Conservation (phyloP, 1,284 basidiomycete species). For the Termitomyces sp. region DNA sequence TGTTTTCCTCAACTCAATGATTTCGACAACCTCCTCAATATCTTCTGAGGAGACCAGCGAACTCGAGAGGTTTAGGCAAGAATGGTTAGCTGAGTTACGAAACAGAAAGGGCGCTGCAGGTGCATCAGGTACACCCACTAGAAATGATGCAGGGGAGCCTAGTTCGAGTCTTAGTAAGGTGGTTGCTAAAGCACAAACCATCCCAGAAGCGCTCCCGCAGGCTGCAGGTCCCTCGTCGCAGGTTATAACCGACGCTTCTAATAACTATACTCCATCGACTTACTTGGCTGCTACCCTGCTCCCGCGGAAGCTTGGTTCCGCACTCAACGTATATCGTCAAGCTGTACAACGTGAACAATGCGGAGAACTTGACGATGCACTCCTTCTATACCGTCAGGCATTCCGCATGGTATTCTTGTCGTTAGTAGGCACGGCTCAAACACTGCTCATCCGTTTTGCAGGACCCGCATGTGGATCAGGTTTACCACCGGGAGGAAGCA, state of each 20-base stretch:
- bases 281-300: conserved; percentile 19
- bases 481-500: conserved; percentile 54
- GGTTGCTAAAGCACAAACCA: neutral
- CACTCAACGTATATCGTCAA: conserved; percentile 61
- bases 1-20: conserved; percentile 9
- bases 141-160: conserved; percentile 1
- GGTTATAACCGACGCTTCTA: conserved; percentile 1
- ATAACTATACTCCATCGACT: conserved; percentile 5
- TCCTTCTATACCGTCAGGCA: conserved; percentile 71
- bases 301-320: conserved; percentile 36
- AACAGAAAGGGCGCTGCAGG: conserved; percentile 29
- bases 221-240: conserved; percentile 4
- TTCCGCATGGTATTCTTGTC: conserved; percentile 52
- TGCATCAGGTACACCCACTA: neutral
- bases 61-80: conserved; percentile 64
- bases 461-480: conserved; percentile 64
- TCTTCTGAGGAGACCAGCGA: conserved; percentile 33
- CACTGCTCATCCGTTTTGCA: conserved; percentile 16
- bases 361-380: conserved; percentile 70
- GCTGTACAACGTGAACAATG: conserved; percentile 72
- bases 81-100: conserved; percentile 70
- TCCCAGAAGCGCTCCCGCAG: neutral
- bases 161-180: conserved; percentile 3
- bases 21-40: conserved; percentile 8
- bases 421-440: neutral